Percentiles rank a stretch among this genome's conserved stretches.
Conservation (phyloP, 179 eudicot genomes). For the Drosera spatulata region DNA sequence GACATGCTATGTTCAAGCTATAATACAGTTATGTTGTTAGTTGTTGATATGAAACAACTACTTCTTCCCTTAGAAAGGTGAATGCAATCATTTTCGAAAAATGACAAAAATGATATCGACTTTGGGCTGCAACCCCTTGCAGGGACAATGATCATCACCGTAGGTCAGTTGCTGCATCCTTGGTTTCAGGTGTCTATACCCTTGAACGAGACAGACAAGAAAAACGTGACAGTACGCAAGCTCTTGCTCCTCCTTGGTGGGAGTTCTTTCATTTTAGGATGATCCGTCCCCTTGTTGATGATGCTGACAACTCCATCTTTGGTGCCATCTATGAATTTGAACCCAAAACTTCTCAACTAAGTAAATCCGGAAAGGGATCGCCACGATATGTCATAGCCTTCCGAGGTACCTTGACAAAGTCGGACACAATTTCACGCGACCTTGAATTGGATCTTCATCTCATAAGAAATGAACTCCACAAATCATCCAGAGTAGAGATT, state of each 20-base stretch:
- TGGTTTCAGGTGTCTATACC: conserved; percentile 84
- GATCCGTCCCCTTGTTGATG: conserved; percentile 51
- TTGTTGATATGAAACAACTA: too few species aligned
- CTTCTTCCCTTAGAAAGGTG: too few species aligned
- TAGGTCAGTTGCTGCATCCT: conserved; percentile 74
- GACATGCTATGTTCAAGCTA: too few species aligned
- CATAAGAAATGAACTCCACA: conserved; percentile 63
- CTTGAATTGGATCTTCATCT: conserved; percentile 64
- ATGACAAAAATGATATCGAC: background rate
- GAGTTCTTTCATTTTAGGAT: conserved; percentile 54
- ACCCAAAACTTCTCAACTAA: conserved; percentile 17
- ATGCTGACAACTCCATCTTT: conserved; percentile 61
- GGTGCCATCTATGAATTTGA: conserved; percentile 70
- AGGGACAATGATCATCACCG: conserved; percentile 78
- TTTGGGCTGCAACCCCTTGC: conserved; percentile 4
- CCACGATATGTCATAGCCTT: conserved; percentile 70
- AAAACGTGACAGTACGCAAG: conserved; percentile 34
- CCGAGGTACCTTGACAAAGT: conserved; percentile 79
- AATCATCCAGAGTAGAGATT: conserved; percentile 55
- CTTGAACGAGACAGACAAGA: conserved; percentile 92
- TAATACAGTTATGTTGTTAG: too few species aligned
- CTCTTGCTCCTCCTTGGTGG: conserved; percentile 91
- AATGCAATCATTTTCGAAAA: background rate
- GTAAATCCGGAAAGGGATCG: conserved; percentile 12
- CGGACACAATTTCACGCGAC: conserved; percentile 64